These are phyloP conservation scores for Salix viminalis DNA, from an alignment of 345 rosid species.

Conservation along the genomic window DNA sequence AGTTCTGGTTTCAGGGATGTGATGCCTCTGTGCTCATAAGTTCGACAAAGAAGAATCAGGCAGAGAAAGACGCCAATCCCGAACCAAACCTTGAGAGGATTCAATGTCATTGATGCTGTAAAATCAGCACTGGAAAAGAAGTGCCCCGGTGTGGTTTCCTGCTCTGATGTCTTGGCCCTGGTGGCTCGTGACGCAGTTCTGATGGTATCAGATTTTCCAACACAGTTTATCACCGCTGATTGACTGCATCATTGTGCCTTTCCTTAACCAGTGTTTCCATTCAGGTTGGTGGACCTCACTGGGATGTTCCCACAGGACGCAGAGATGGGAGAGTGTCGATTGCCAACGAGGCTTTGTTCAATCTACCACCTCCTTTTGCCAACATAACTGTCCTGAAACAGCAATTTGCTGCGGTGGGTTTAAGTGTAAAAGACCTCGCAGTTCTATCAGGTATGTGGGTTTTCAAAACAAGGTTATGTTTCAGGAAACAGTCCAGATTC, in stretches of 20 bases:
- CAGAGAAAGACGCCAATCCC: slow-evolving; percentile 43
- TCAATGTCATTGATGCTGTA: slow-evolving; percentile 42
- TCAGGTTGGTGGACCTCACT: slow-evolving; percentile 54
- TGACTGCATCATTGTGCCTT: neutral
- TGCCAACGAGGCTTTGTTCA: slow-evolving; percentile 17
- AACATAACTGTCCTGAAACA: slow-evolving; percentile 29
- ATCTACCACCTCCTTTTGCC: slow-evolving; percentile 40
- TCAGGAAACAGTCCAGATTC: neutral
- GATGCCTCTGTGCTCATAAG: slow-evolving; percentile 49
- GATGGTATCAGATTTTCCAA: slow-evolving; percentile 16
- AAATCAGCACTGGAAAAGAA: slow-evolving; percentile 32
- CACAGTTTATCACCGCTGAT: too few relatives aligned
- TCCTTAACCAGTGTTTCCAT: neutral
- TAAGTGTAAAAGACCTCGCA: slow-evolving; percentile 44
- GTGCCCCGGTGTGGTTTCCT: slow-evolving; percentile 39
- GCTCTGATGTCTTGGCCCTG: slow-evolving; percentile 30
- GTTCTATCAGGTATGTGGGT: slow-evolving; percentile 43
- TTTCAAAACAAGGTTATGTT: neutral
- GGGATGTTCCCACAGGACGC: slow-evolving; percentile 55
- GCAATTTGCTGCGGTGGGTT: slow-evolving; percentile 38
- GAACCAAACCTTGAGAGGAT: slow-evolving; percentile 43
- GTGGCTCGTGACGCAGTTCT: slow-evolving; percentile 37
- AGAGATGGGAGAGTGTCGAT: slow-evolving; percentile 59
- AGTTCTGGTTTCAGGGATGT: slow-evolving; percentile 38
- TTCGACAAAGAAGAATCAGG: slow-evolving; percentile 27